Base-by-base conservation (phyloP, 805 yeast genomes). In the Blastobotrys mokoenaii region DNA sequence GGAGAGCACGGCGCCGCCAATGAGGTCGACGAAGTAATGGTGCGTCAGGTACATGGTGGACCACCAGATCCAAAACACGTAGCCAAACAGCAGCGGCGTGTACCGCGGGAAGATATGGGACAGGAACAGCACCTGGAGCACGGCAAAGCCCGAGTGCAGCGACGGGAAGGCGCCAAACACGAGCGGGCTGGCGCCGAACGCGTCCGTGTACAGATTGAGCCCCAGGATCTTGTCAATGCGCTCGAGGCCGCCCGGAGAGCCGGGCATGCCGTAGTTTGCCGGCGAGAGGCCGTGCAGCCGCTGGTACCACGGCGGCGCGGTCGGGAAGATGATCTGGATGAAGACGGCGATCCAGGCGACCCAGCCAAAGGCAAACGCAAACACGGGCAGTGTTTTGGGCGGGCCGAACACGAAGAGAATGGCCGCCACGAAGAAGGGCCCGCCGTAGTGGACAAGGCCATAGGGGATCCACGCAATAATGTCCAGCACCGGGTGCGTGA, bases 241-340 rank as follows among this genome's bases (percentile, higher is more conserved):
- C 10, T 80, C 90, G 51, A 90, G 73, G 0, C 98, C 98, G 54
- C 97, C 98, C 0, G 98, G 95, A 1, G 95, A 83, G 10, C 97
- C 98, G 40, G 72, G 71, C 95, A 90, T 88, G 44, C 81, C 70
- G 64, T 90, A 90, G 65, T 87, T 79, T 2, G 97, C 97, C 27
- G 96, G 93, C 45, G 77, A 82, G 48, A 89, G 72, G 1, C 96
- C 96, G 60, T 90, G 82, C 41, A 81, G 63, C 48, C 78, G 78
- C 57, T 85, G 84, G 62, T 90, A 90, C 98, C 98, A 90, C 15
- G 98, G 98, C 11, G 98, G 95, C 44, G 97, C 97, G 41, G 93
- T 85, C 4, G 98, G 96, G 62, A 86, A 87, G 3, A 80, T 51
- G 53, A 87, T 73, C 67, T 93, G 97, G 46, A 77, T 76, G 31